Percentiles rank a stretch among this genome's conserved stretches.
Evolutionary conservation across 768 basidiomycete genomes (phyloP).

Genomic region (Suillus weaverae): DNA sequence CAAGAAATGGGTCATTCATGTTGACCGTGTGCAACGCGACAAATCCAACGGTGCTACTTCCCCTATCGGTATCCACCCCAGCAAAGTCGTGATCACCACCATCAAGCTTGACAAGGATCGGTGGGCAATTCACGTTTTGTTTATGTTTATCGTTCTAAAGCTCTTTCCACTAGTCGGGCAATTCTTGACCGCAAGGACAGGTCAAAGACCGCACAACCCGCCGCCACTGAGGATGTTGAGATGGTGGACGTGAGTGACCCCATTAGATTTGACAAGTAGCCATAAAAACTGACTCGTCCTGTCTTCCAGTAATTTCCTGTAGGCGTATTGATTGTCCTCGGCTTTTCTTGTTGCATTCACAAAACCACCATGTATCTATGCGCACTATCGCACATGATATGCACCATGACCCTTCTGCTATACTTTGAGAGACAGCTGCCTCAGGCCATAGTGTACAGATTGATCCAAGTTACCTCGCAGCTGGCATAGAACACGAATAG

Average conservation of each 20-base stretch:
- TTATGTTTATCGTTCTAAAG: constrained; percentile 2
- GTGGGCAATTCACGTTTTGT: constrained; percentile 34
- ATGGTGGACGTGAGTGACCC: constrained; percentile 69
- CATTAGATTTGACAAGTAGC: constrained; percentile 12
- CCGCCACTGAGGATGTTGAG: constrained; percentile 64
- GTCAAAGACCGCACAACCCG: constrained; percentile 52
- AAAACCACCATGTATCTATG: constrained; percentile 75
- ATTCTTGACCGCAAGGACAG: constrained; percentile 86
- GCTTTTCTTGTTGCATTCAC: constrained; percentile 24
- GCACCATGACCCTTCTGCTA: constrained; percentile 40
- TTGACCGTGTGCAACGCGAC: constrained; percentile 96
- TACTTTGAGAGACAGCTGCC: not conserved
- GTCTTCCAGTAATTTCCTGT: constrained; percentile 35
- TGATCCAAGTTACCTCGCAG: not conserved
- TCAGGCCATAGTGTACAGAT: not conserved
- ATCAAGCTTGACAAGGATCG: constrained; percentile 94
- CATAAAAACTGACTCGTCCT: constrained; percentile 14
- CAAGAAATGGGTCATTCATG: constrained; percentile 98
- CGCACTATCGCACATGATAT: constrained; percentile 52
- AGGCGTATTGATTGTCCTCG: constrained; percentile 17
- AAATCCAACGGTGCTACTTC: constrained; percentile 95
- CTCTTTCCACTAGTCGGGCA: constrained; percentile 56
- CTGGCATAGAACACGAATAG: constrained; percentile 2
- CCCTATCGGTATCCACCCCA: constrained; percentile 94
- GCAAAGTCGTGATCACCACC: constrained; percentile 91